phyloP scores from a whole-genome alignment of 1,284 basidiomycete species.

The Cerioporus squamosus region DNA sequence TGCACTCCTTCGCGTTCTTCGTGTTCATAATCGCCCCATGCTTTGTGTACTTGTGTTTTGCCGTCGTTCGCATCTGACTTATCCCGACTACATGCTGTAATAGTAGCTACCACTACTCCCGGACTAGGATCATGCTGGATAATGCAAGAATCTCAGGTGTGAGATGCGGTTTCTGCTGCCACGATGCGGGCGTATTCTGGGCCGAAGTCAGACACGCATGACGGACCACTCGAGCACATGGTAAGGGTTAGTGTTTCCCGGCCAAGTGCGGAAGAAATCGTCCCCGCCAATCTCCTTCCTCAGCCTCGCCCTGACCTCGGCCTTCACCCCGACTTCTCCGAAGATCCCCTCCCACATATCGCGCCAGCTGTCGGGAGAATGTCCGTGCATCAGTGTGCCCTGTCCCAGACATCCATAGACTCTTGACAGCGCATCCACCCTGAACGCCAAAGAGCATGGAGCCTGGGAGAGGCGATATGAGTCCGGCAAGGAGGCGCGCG shows the following conservation, averaged over 20 bases:
- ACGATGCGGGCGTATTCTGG: no score
- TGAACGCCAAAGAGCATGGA: slow-evolving; percentile 39
- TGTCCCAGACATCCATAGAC: slow-evolving; percentile 9
- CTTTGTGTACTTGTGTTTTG: slow-evolving; percentile 25
- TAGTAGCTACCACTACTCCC: slow-evolving; percentile 27
- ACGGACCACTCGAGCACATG: slow-evolving; percentile 5
- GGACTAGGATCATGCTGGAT: slow-evolving; percentile 27
- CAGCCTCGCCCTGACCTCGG: slow-evolving; percentile 14
- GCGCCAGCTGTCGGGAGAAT: slow-evolving; percentile 43
- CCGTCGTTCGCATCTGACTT: slow-evolving; percentile 25
- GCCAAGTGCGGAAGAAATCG: background rate
- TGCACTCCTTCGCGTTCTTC: background rate
- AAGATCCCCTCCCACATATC: slow-evolving; percentile 49
- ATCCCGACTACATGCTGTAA: slow-evolving; percentile 28
- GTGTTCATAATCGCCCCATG: slow-evolving; percentile 16
- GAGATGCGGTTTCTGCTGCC: background rate
- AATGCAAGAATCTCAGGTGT: slow-evolving; percentile 5
- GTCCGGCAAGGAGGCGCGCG: slow-evolving; percentile 40
- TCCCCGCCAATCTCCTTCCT: background rate
- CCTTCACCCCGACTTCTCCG: slow-evolving; percentile 37
- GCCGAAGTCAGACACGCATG: background rate
- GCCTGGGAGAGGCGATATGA: slow-evolving; percentile 39
- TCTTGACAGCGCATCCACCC: background rate
- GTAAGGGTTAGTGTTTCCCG: background rate
- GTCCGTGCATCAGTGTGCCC: slow-evolving; percentile 32